Evolutionary conservation across 2,329 filamentous ascomycete genomes (phyloP), one percentile per base, ranked within the genome.

Genomic region (Xylaria sp.): DNA sequence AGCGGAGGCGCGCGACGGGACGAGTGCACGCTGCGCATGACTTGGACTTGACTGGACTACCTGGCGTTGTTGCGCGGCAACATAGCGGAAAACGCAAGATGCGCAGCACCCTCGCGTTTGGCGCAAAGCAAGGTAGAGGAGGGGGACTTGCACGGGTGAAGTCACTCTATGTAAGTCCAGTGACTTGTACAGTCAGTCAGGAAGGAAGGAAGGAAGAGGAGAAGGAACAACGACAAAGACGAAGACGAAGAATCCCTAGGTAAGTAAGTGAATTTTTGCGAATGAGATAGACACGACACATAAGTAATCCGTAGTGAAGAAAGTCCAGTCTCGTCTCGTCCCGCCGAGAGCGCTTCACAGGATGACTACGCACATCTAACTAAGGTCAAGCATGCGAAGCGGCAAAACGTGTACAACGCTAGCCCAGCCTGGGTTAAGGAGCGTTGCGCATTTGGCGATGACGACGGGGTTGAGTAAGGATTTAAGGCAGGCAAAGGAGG

Each of bases 1-100:
- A 85, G 76, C 58, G 77, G 76, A 55, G 77, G 71, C 44, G 77
- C 80, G 68, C 84, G 83, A 68, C 84, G 83, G 64, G 80, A 83
- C 65, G 76, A 80, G 66, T 78, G 76, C 62, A 75, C 66, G 64
- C 66, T 74, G 65, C 73, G 71, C 77, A 79, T 79, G 59, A 70
- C 23, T 30, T 30, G 23, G 23, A 30, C 23, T 30, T 30, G 23
- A 30, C 23, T 30, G 23, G 23, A 30, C 69, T 67, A 35, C 11
- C 49, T 34, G n/a, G 10, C 6, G 13, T 51, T 44, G 59, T 59
- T 54, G 57, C 53, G 52, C 52, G 54, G 55, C 59, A 68, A 59
- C 67, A 70, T 71, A 69, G 61, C 68, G 64, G 64, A 60, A 58
- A 61, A 57, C 57, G 54, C 62, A 56, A 30, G 59, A 59, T 60